Percentiles rank a stretch among this genome's conserved stretches.
Evolutionary conservation across 257 asterid genomes (phyloP).

Genomic region (Salvia miltiorrhiza): DNA sequence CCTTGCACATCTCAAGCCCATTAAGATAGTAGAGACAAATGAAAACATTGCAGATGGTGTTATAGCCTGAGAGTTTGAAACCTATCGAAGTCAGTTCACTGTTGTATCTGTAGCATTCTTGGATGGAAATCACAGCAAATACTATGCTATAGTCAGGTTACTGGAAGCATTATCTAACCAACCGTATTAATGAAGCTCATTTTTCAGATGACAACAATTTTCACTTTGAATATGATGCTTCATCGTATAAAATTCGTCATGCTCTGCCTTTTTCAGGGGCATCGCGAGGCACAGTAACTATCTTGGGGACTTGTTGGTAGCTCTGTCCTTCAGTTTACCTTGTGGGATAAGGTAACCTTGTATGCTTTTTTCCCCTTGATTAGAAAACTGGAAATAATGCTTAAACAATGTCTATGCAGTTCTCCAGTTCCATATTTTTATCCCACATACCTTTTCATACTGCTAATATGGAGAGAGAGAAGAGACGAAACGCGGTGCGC

Average conservation of each 20-base stretch:
- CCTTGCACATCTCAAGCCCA: background rate
- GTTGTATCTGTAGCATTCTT: background rate
- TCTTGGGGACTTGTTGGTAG: constrained; percentile 90
- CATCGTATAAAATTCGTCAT: background rate
- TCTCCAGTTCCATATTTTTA: constrained; percentile 88
- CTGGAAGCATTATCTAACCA: background rate
- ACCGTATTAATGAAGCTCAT: background rate
- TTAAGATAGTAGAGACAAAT: background rate
- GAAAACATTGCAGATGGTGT: background rate
- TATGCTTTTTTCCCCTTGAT: background rate
- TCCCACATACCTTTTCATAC: constrained; percentile 82
- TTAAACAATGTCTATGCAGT: constrained; percentile 40
- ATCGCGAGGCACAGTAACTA: constrained; percentile 94
- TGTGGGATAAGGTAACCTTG: constrained; percentile 79
- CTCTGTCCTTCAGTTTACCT: constrained; percentile 90
- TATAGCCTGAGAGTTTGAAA: background rate
- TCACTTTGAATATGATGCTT: too few relatives aligned
- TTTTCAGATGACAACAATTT: background rate
- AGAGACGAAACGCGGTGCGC: constrained; percentile 97
- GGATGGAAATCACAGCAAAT: background rate
- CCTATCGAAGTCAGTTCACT: too few relatives aligned
- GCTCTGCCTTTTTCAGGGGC: constrained; percentile 58
- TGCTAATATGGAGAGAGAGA: constrained; percentile 95
- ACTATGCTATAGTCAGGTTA: too few relatives aligned
- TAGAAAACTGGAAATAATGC: background rate